Conservation (phyloP, 192 early-diverging fungal species). For the Rhizoclosmatium sp. region DNA sequence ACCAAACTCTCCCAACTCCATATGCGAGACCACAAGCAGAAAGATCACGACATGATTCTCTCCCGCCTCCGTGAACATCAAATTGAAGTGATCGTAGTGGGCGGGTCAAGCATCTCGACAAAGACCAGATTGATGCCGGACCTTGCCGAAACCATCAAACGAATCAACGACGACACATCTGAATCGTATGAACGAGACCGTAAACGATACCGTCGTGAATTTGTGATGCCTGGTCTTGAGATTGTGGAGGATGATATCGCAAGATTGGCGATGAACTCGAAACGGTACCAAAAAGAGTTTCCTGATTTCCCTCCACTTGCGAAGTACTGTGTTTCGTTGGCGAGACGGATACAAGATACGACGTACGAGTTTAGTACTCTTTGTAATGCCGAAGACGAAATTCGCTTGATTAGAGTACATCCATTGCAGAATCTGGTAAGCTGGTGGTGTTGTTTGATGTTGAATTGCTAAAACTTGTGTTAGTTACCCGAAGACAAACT, state of each 20-base stretch:
- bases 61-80: constrained; percentile 66
- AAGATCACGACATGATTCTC: constrained; percentile 50
- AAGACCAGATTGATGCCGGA: constrained; percentile 73
- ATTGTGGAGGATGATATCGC: constrained; percentile 91
- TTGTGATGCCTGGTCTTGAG: constrained; percentile 51
- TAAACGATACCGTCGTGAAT: neutral
- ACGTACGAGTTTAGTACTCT: constrained; percentile 81
- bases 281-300: constrained; percentile 73
- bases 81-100: constrained; percentile 83
- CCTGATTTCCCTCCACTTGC: constrained; percentile 72
- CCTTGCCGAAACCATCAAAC: constrained; percentile 57
- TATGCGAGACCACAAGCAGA: constrained; percentile 46
- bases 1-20: constrained; percentile 62
- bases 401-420: constrained; percentile 69
- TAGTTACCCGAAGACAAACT: constrained; percentile 71
- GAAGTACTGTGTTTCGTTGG: constrained; percentile 88
- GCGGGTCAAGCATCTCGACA: constrained; percentile 78
- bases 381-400: constrained; percentile 60
- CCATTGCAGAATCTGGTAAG: constrained; percentile 73
- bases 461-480: neutral
- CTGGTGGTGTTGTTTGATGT: neutral
- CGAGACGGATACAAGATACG: constrained; percentile 85
- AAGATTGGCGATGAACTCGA: constrained; percentile 82
- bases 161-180: constrained; percentile 25
- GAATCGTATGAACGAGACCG: constrained; percentile 1